Percentiles rank a stretch among this genome's conserved stretches.
phyloP scores from a whole-genome alignment of 2,329 filamentous ascomycete genomes.

The Elsinoe perseae region DNA sequence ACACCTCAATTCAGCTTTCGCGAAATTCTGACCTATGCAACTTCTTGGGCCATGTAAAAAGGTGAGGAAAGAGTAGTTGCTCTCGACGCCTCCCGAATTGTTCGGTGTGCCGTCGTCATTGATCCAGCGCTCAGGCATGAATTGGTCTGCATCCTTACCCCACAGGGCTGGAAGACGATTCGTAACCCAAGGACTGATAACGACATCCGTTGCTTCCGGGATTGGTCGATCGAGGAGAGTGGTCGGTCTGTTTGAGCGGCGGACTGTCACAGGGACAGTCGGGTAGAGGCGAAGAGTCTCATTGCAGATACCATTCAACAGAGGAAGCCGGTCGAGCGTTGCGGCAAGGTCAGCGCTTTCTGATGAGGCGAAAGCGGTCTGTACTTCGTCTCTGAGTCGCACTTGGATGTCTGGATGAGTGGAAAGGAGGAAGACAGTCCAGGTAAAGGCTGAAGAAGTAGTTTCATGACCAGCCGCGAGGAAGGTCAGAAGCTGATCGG shows the following conservation, averaged over 20 bases:
- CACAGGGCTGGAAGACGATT: slow-evolving; percentile 38
- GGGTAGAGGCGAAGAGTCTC: slow-evolving; percentile 24
- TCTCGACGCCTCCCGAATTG: slow-evolving; percentile 32
- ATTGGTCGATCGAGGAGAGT: slow-evolving; percentile 28
- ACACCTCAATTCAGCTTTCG: slow-evolving; percentile 24
- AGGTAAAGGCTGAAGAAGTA: slow-evolving; percentile 67
- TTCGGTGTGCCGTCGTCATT: slow-evolving; percentile 31
- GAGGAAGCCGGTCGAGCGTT: slow-evolving; percentile 38
- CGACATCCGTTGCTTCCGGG: slow-evolving; percentile 33
- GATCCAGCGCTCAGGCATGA: slow-evolving; percentile 41
- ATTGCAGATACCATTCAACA: slow-evolving; percentile 41
- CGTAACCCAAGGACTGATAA: slow-evolving; percentile 36
- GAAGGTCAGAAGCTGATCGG: slow-evolving; percentile 51
- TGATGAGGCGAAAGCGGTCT: slow-evolving; percentile 40
- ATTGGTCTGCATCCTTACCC: slow-evolving; percentile 36
- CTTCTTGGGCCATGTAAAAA: slow-evolving; percentile 35
- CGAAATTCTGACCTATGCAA: slow-evolving; percentile 27
- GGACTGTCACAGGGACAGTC: slow-evolving; percentile 20
- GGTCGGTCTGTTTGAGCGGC: slow-evolving; percentile 19
- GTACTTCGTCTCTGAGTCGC: slow-evolving; percentile 61
- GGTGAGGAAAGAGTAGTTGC: slow-evolving; percentile 36
- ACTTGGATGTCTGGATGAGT: slow-evolving; percentile 57
- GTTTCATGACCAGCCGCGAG: slow-evolving; percentile 62
- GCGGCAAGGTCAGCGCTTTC: slow-evolving; percentile 29
- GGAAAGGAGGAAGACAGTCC: slow-evolving; percentile 64